A percentile compares a stretch with the other conserved stretches of the same genome.
Conservation (phyloP, 345 rosid genomes). For the Eucalyptus pauciflora region DNA sequence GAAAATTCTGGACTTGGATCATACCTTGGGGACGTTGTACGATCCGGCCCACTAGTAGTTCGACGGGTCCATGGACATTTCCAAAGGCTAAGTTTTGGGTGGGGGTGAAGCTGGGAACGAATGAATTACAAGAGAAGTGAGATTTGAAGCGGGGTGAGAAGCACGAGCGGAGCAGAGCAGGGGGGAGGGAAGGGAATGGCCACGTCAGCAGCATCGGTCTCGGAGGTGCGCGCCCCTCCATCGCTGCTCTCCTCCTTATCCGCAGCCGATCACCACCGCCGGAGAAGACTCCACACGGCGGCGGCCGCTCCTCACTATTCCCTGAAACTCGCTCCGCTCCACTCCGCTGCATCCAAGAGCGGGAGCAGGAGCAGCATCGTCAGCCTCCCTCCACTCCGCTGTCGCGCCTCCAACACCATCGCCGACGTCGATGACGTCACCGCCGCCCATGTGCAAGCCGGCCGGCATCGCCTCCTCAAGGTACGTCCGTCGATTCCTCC, state of each 20-base stretch:
- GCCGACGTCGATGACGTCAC: neutral
- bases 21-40: neutral
- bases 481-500: neutral
- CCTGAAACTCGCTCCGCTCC: neutral
- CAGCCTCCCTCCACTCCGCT: neutral
- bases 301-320: neutral
- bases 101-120: neutral
- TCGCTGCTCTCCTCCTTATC: neutral
- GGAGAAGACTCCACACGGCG: neutral
- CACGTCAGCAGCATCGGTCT: neutral
- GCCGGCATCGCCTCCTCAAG: neutral
- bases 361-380: neutral
- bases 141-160: neutral
- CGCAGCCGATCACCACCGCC: neutral
- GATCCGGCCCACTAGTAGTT: neutral
- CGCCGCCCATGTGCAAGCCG: neutral
- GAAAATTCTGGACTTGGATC: neutral
- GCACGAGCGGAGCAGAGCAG: neutral
- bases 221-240: neutral
- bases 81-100: neutral
- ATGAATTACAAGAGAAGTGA: no score
- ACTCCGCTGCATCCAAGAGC: neutral
- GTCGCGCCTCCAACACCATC: neutral
- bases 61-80: neutral
- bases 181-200: neutral